Evolutionary conservation across 139 green algal species (phyloP), one percentile per base, ranked within the genome.

Genomic region (Pedinophyceae sp.): DNA sequence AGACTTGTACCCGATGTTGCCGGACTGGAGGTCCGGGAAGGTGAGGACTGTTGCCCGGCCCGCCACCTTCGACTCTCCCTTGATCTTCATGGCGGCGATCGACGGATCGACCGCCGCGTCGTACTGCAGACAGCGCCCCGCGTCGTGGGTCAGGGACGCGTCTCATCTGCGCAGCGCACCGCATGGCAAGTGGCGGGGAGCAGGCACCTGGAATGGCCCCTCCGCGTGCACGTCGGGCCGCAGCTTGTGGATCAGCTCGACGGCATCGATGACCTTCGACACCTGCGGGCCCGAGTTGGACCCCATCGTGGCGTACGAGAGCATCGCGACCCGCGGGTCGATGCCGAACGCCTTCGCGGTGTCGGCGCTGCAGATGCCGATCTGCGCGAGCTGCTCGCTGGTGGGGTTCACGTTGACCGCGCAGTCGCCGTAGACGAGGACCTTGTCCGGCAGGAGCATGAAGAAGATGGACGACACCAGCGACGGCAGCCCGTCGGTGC

Each of bases 1-100:
- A 17, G 65, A 64, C 55, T 72, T 72, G 57, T 72, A 72, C 3
- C 55, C 62, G 63, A 69, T 73, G 55, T 71, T 65, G n/a, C 68
- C 83, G 0, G 84, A 88, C 68, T 94, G 91, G 23, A 94, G 75
- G 59, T 94, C 84, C 0, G 86, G 86, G 78, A 94, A 95, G 19
- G 95, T 74, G 56, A 80, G 81, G 7, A 94, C 81, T 1, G 59
- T 92, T 26, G 85, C 85, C 45, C 70, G 59, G 3, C 80, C 85
- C 23, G 85, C 85, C 59, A 94, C 85, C 54, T 80, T 52, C 46
- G 51, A 76, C 3, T 58, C 43, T 24, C 48, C 59, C 67, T 94
- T 88, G 62, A 91, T 64, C 67, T 92, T 89, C 10, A 79, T 59
- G 0, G 53, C 46, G 1, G 81, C 81, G 7, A 89, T 67, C n/a